Evolutionary conservation across 805 yeast genomes (phyloP).

Genomic region (Lipomyces kockii): DNA sequence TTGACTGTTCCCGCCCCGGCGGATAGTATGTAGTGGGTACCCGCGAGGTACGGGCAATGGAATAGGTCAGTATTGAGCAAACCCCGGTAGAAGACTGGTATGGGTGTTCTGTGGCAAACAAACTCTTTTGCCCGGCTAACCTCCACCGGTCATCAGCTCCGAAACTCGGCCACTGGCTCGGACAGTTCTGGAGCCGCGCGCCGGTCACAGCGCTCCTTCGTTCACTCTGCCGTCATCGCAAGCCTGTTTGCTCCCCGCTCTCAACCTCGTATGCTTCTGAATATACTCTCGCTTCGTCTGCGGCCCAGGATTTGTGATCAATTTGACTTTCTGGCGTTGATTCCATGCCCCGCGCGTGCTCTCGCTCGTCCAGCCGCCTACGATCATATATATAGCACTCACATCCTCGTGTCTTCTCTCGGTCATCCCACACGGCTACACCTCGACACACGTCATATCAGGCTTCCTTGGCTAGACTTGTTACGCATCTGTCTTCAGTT

Average conservation of each 20-base stretch:
- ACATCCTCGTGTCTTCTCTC: neutral
- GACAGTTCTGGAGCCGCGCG: neutral
- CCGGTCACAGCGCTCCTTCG: neutral
- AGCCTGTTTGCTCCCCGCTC: neutral
- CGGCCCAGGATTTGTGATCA: neutral
- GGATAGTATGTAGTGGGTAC: neutral
- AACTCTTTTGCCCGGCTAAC: neutral
- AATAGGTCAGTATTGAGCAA: neutral
- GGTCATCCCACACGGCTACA: neutral
- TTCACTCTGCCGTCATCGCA: neutral
- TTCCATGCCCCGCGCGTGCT: neutral
- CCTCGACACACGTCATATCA: neutral
- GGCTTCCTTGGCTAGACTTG: neutral
- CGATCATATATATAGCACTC: neutral
- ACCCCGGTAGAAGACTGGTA: no score
- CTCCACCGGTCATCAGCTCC: neutral
- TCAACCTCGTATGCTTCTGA: neutral
- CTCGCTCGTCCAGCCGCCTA: neutral
- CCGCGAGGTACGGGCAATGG: neutral
- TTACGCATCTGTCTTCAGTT: neutral
- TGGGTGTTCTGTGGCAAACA: no score
- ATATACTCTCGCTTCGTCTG: neutral
- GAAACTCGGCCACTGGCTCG: neutral
- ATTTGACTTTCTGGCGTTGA: neutral
- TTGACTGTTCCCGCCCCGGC: neutral